Evolutionary conservation across 352 stramenopile genomes (phyloP).

Genomic region (Elongisporangium prolatum): DNA sequence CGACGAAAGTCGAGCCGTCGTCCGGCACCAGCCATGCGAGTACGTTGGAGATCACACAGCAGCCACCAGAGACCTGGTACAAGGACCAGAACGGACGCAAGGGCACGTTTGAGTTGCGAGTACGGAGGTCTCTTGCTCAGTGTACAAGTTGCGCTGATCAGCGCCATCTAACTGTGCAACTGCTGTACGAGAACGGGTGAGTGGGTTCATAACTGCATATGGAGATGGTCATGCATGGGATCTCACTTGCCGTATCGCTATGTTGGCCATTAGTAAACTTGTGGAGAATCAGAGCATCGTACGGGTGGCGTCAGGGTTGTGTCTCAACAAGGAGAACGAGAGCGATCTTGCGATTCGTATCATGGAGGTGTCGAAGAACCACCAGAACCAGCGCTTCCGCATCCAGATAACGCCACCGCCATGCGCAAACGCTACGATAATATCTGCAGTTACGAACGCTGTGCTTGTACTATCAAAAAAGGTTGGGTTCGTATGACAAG

Average conservation of each 20-base stretch:
- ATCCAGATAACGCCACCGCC: slow-evolving; percentile 44
- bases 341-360: slow-evolving; percentile 61
- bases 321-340: slow-evolving; percentile 45
- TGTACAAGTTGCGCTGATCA: slow-evolving; percentile 48
- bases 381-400: slow-evolving; percentile 75
- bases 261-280: slow-evolving; percentile 25
- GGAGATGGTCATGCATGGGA: neutral
- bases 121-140: slow-evolving; percentile 21
- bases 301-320: slow-evolving; percentile 52
- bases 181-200: slow-evolving; percentile 68
- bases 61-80: slow-evolving; percentile 67
- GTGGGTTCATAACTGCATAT: slow-evolving; percentile 5
- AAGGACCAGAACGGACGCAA: slow-evolving; percentile 80
- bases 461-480: slow-evolving; percentile 72
- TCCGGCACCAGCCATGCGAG: slow-evolving; percentile 10
- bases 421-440: slow-evolving; percentile 22
- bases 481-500: slow-evolving; percentile 9
- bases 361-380: slow-evolving; percentile 81
- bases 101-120: slow-evolving; percentile 54
- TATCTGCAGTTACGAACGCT: slow-evolving; percentile 34
- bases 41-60: slow-evolving; percentile 44
- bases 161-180: slow-evolving; percentile 46
- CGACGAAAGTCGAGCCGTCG: neutral
- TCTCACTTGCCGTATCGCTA: neutral
- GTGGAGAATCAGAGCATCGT: slow-evolving; percentile 79